phyloP scores from a whole-genome alignment of 441 rosid genomes.

The Croton laevigatus region DNA sequence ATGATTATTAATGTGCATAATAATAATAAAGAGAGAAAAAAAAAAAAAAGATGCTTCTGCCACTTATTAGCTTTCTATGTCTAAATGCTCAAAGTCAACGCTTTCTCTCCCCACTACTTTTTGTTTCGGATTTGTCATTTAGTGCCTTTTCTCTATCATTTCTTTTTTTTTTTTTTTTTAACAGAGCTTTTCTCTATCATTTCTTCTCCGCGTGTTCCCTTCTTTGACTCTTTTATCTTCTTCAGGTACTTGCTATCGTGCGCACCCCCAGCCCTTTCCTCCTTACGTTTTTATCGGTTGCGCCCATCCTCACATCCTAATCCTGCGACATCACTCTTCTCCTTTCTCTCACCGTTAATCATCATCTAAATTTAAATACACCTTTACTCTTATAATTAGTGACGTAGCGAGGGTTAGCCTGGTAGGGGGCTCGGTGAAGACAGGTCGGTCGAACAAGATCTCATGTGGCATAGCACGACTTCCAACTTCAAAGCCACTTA shows the following conservation, averaged over 20 bases:
- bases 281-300: background rate
- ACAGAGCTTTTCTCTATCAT: conserved; percentile 4
- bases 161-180: no score
- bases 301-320: conserved; percentile 2
- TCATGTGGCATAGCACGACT: no score
- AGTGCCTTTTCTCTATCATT: conserved; percentile 2
- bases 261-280: conserved; percentile 4
- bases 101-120: conserved; percentile 30
- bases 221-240: conserved; percentile 12
- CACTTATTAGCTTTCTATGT: conserved; percentile 3
- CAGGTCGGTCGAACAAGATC: no score
- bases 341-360: no score
- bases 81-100: conserved; percentile 40
- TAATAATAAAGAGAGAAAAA: no score
- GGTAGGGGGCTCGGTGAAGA: no score
- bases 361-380: no score
- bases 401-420: no score
- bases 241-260: conserved; percentile 25
- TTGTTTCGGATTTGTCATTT: conserved; percentile 15
- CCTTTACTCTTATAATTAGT: no score
- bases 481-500: no score
- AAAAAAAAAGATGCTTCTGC: conserved; percentile 23
- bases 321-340: background rate
- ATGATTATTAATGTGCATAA: conserved; percentile 17
- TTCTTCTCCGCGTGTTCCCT: conserved; percentile 27